phyloP scores from a whole-genome alignment of 345 rosid genomes.

The rapeseed (Brassica napus) region Da-Ae NC_063435.1:16335001-16335500 shows the following conservation, averaged over 20 bases:
- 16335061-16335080: constrained; percentile 35
- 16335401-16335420: constrained; percentile 85
- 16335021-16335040: constrained; percentile 35
- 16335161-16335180: constrained; percentile 71
- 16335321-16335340: constrained; percentile 57
- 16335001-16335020: constrained; percentile 10
- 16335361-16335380: constrained; percentile 73
- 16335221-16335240: constrained; percentile 51
- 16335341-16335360: constrained; percentile 89
- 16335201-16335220: constrained; percentile 77
- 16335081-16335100: background rate
- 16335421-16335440: constrained; percentile 54
- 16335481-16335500: constrained; percentile 50
- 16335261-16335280: background rate
- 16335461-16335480: constrained; percentile 3
- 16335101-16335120: constrained; percentile 10
- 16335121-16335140: constrained; percentile 11
- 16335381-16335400: constrained; percentile 84
- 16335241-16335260: constrained; percentile 59
- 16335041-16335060: constrained; percentile 16
- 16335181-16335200: constrained; percentile 77
- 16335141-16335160: constrained; percentile 79
- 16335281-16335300: background rate
- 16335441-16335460: constrained; percentile 7
- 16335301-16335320: background rate